A percentile compares a stretch with the other conserved stretches of the same genome.
phyloP scores from a whole-genome alignment of 176 grass and related monocot species.

The Miscanthus lutarioriparius region DNA sequence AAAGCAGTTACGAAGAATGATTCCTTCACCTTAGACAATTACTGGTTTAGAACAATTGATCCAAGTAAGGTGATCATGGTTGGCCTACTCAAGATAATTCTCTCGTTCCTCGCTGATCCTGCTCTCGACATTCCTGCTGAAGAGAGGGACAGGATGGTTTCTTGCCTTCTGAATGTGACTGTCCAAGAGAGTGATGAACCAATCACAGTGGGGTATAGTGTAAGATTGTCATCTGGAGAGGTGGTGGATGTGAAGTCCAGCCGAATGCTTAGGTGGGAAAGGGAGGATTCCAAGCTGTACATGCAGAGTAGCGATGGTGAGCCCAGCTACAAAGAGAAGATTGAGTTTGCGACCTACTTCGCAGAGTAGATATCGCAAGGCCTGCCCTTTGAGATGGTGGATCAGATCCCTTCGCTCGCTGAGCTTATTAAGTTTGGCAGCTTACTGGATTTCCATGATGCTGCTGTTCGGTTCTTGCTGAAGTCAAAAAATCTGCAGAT shows the following conservation, averaged over 20 bases:
- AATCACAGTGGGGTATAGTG: constrained; percentile 49
- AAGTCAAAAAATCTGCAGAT: constrained; percentile 66
- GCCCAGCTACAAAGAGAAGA: constrained; percentile 30
- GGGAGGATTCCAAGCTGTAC: constrained; percentile 39
- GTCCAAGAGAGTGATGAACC: constrained; percentile 39
- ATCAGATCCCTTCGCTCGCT: constrained; percentile 43
- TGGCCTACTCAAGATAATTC: constrained; percentile 47
- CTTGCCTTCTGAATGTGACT: constrained; percentile 40
- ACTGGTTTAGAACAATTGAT: background rate
- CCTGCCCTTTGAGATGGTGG: constrained; percentile 57
- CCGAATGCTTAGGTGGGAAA: constrained; percentile 62
- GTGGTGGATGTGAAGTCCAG: constrained; percentile 35
- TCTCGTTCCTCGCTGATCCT: constrained; percentile 49
- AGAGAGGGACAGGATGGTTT: constrained; percentile 45
- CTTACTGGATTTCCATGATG: constrained; percentile 58
- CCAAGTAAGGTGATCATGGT: constrained; percentile 17
- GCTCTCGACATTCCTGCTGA: constrained; percentile 34
- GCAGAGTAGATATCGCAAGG: constrained; percentile 59
- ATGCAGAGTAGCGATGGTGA: background rate
- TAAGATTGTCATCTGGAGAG: constrained; percentile 37
- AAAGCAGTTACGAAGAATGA: constrained; percentile 43
- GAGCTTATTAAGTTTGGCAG: constrained; percentile 55
- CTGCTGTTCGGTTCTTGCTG: constrained; percentile 52
- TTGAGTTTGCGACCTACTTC: constrained; percentile 55
- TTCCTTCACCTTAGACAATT: constrained; percentile 1